These are phyloP conservation scores for Arctostaphylos glauca DNA, from an alignment of 148 eudicot species.

Conservation along the genomic window DNA sequence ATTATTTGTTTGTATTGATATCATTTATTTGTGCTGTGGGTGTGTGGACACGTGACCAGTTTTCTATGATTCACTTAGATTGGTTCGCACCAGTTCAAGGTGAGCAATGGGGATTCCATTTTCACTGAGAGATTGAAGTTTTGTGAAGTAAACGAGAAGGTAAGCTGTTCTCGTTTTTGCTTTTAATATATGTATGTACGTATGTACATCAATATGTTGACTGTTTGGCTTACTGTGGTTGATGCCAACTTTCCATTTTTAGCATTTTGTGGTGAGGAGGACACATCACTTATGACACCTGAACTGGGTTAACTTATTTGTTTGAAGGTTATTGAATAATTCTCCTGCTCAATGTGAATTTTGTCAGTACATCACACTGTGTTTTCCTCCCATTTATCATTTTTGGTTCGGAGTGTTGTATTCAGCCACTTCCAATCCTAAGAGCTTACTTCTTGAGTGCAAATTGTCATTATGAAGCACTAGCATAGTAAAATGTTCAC, in stretches of 20 bases:
- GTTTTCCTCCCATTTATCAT: background rate
- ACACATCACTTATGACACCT: background rate
- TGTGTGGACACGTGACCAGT: constrained; percentile 4
- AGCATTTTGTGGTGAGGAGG: background rate
- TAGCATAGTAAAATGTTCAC: background rate
- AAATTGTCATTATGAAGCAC: background rate
- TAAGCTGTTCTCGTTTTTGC: constrained; percentile 19
- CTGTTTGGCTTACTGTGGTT: background rate
- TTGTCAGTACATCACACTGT: background rate
- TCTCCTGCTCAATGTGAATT: background rate
- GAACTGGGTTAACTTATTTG: background rate
- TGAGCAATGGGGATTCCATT: constrained; percentile 88
- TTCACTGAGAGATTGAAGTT: constrained; percentile 80
- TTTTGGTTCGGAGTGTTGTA: background rate
- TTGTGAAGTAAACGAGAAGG: constrained; percentile 94
- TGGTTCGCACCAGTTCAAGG: constrained; percentile 98
- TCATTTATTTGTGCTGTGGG: background rate
- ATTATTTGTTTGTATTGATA: background rate
- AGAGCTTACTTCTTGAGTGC: background rate
- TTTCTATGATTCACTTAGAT: constrained; percentile 43
- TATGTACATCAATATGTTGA: background rate
- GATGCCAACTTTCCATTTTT: background rate
- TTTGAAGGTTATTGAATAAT: background rate
- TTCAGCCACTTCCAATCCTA: background rate
- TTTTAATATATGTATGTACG: background rate